phyloP scores from a whole-genome alignment of 257 asterid genomes.

The Verbena officinalis region DNA sequence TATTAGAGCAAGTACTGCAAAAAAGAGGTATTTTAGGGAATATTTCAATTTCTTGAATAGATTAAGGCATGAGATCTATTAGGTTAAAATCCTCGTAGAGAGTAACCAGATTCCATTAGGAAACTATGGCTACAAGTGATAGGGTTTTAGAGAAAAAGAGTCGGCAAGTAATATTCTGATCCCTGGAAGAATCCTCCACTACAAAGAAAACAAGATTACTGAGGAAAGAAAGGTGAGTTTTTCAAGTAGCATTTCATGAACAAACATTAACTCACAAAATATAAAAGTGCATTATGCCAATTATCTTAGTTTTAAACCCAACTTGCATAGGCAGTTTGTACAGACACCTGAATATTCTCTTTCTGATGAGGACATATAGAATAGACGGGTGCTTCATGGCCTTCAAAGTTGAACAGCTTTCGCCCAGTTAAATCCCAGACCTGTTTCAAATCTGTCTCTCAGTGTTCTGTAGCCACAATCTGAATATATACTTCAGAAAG shows the following conservation, averaged over 20 bases:
- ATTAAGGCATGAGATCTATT: not conserved
- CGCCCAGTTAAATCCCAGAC: constrained; percentile 96
- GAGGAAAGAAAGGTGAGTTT: not conserved
- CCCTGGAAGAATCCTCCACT: not conserved
- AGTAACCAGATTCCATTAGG: constrained; percentile 11
- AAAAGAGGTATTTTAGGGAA: not conserved
- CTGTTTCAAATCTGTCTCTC: constrained; percentile 55
- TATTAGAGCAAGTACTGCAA: not conserved
- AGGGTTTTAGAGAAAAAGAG: not conserved
- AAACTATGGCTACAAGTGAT: not conserved
- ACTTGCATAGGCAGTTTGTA: constrained; percentile 6
- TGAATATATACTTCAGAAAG: constrained; percentile 16
- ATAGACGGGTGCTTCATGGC: constrained; percentile 97
- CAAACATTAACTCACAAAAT: not conserved
- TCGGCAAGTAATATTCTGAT: not conserved
- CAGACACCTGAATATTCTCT: constrained; percentile 86
- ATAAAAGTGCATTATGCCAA: not conserved
- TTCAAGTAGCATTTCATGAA: constrained; percentile 8
- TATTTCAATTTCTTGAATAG: not conserved
- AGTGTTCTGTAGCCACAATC: constrained; percentile 28
- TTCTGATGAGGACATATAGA: constrained; percentile 98
- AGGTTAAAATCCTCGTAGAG: not conserved
- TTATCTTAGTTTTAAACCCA: constrained; percentile 2
- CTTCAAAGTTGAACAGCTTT: constrained; percentile 88
- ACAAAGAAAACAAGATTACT: not conserved